Base-by-base conservation (phyloP, 78 protist genomes). In the Dictyostelium capitatum region DNA sequence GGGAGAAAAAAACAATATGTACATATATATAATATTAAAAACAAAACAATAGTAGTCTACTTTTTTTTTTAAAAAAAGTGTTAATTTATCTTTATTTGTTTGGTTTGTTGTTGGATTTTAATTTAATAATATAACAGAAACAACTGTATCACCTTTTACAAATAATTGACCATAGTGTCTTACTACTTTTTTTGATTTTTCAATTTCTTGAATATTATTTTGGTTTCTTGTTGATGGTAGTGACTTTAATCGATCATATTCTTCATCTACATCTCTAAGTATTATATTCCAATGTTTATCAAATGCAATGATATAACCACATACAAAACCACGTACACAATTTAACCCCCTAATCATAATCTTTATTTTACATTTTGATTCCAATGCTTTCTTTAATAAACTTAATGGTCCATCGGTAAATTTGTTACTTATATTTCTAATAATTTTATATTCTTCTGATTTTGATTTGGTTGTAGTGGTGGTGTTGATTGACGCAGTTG, bases 151-250 rank as follows among this genome's bases (percentile, higher is more conserved):
- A 28, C 92, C 92, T 59, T 59, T 87, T 6, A 87, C 77, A 54
- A 87, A 87, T 32, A 87, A 64, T 77, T 87, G 92, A 32, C 92
- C 92, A 87, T 77, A 87, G 30, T 87, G 32, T 77, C 67, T 53
- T 50, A 77, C 77, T 3, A 25, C 37, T 78, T 78, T 50, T 37
- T 37, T 37, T 37, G 43, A 37, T 37, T 37, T 37, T 37, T 37
- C 43, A 37, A 37, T 37, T 75, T 51, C 23, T 19, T 48, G 50
- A 23, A 48, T 77, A 9, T 20, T 12, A n/a, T 37, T 28, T 59
- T 57, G 77, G 30, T 72, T 67, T 54, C 50, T 48, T 20, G 53
- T 28, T 72, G 79, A 46, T 46, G 53, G 53, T 9, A 46, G 19
- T 32, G 82, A 56, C 74, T 50, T 43, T 74, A 41, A 8, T 8